These are phyloP conservation scores for Nevesoporus exiguus DNA, from an alignment of 768 basidiomycete genomes.

Conservation along the genomic window DNA sequence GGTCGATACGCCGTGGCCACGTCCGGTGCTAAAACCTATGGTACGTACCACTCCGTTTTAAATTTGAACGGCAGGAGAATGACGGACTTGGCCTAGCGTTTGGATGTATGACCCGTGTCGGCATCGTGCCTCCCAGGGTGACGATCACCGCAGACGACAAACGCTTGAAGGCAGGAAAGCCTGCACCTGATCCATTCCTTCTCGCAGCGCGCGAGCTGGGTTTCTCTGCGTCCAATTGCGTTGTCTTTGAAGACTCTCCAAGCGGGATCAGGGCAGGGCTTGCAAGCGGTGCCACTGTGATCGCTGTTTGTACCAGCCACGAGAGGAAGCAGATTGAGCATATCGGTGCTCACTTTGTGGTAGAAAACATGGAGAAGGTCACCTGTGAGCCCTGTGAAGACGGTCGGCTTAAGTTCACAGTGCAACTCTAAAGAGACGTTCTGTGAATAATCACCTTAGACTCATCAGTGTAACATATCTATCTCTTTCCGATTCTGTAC, in stretches of 20 bases:
- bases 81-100: constrained; percentile 37
- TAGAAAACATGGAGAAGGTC: constrained; percentile 53
- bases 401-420: constrained; percentile 43
- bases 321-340: constrained; percentile 50
- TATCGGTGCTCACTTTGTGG: constrained; percentile 54
- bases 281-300: constrained; percentile 67
- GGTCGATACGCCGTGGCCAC: constrained; percentile 73
- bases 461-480: not conserved
- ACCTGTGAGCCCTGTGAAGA: constrained; percentile 38
- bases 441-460: not conserved
- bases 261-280: constrained; percentile 65
- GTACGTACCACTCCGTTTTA: constrained; percentile 32
- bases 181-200: constrained; percentile 61
- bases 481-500: not conserved
- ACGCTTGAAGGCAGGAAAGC: constrained; percentile 63
- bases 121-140: constrained; percentile 61
- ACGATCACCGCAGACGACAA: constrained; percentile 78
- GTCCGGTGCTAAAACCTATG: constrained; percentile 69
- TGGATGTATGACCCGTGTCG: constrained; percentile 69
- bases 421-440: constrained; percentile 21
- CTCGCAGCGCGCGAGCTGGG: constrained; percentile 59
- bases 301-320: constrained; percentile 75
- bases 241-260: constrained; percentile 77
- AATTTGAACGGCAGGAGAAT: not conserved
- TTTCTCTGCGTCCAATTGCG: constrained; percentile 53